Conservation (phyloP, 805 yeast species). For the Candida argentea region DNA sequence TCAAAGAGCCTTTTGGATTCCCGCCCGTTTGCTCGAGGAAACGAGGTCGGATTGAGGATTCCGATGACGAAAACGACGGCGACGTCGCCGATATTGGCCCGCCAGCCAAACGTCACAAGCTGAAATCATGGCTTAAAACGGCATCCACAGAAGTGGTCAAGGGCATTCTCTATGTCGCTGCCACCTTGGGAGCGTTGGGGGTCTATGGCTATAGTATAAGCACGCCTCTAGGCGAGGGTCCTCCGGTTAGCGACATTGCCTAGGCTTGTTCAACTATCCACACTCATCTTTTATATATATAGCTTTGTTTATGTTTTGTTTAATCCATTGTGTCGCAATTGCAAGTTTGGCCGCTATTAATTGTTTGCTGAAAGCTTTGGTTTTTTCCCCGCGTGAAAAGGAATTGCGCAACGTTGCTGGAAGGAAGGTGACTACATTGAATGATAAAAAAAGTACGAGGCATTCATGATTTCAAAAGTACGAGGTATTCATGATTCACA, state of each 20-base stretch:
- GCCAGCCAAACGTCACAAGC: constrained; percentile 4
- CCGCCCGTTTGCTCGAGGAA: too few relatives aligned
- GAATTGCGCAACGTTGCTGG: too few relatives aligned
- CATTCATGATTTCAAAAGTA: too few relatives aligned
- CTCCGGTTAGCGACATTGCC: too few relatives aligned
- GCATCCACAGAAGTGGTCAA: constrained; percentile 22
- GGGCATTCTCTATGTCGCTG: constrained; percentile 21
- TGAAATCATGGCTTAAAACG: constrained; percentile 5
- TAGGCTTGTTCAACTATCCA: neutral
- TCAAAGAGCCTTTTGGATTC: too few relatives aligned
- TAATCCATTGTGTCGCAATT: constrained; percentile 1
- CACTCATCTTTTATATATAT: neutral
- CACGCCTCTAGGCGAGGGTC: constrained; percentile 4
- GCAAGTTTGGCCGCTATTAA: neutral
- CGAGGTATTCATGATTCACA: too few relatives aligned
- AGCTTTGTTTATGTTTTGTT: constrained; percentile 1
- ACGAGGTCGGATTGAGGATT: constrained; percentile 5
- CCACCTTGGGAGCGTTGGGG: constrained; percentile 26
- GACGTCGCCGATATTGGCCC: constrained; percentile 1
- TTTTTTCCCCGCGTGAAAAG: too few relatives aligned
- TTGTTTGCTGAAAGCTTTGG: neutral
- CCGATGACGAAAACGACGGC: constrained; percentile 4
- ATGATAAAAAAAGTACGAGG: too few relatives aligned
- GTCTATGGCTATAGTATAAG: constrained; percentile 30
- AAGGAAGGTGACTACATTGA: too few relatives aligned